Evolutionary conservation across 768 basidiomycete species (phyloP).

Genomic region (Russula sp.): DNA sequence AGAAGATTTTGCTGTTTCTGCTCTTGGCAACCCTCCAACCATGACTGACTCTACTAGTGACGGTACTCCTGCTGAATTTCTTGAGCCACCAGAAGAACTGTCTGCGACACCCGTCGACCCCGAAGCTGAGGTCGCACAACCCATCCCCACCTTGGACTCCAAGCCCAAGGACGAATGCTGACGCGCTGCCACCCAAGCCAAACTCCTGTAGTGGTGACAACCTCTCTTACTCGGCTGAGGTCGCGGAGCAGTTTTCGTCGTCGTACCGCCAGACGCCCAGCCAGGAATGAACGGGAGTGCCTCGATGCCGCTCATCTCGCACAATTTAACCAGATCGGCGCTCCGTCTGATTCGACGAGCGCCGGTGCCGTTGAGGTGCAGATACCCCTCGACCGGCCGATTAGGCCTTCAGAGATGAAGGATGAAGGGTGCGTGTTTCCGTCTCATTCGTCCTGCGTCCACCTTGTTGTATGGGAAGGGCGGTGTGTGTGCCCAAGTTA

Average conservation of each 20-base stretch:
- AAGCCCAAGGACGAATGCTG: background rate
- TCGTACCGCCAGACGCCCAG: conserved; percentile 59
- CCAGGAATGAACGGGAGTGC: conserved; percentile 48
- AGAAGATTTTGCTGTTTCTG: conserved; percentile 17
- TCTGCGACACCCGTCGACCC: background rate
- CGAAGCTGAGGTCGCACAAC: background rate
- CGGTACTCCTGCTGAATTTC: background rate
- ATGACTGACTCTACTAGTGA: conserved; percentile 3
- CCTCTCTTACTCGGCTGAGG: conserved; percentile 57
- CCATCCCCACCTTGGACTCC: conserved; percentile 13
- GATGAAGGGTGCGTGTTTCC: conserved; percentile 88
- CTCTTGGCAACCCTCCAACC: conserved; percentile 7
- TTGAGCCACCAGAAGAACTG: conserved; percentile 16
- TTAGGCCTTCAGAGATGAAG: conserved; percentile 88
- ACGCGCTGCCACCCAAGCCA: conserved; percentile 20
- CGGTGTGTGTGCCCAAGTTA: background rate
- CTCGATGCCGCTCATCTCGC: conserved; percentile 17
- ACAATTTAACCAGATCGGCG: conserved; percentile 7
- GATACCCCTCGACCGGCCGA: conserved; percentile 37
- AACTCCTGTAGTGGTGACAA: background rate
- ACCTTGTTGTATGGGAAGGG: conserved; percentile 1
- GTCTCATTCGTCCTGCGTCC: conserved; percentile 2
- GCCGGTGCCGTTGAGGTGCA: background rate
- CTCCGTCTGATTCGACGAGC: conserved; percentile 3
- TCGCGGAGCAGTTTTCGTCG: conserved; percentile 59